These are phyloP conservation scores for Paulownia fortunei DNA, from an alignment of 257 asterid species.

Conservation along the genomic window DNA sequence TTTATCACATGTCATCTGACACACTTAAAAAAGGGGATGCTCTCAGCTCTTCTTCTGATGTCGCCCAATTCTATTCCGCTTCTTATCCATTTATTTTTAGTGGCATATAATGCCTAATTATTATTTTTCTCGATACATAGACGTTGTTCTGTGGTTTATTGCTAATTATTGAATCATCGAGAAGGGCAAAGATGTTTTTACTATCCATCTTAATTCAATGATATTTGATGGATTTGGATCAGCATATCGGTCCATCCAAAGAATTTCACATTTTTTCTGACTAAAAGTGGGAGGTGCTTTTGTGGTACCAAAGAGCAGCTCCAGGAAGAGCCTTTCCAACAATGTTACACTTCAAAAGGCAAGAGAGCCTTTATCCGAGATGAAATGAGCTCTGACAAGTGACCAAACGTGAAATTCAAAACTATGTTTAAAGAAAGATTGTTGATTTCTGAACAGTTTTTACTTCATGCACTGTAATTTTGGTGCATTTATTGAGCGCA, in stretches of 20 bases:
- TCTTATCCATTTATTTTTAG: slow-evolving; percentile 6
- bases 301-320: slow-evolving; percentile 23
- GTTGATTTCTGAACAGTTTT: not conserved
- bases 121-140: not conserved
- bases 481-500: not conserved
- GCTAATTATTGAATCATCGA: too few relatives aligned
- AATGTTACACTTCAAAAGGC: slow-evolving; percentile 25
- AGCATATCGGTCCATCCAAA: too few relatives aligned
- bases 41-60: slow-evolving; percentile 34
- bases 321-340: slow-evolving; percentile 24
- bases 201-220: not conserved
- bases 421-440: not conserved
- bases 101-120: slow-evolving; percentile 1
- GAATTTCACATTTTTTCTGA: not conserved
- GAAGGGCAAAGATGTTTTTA: too few relatives aligned
- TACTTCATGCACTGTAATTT: not conserved
- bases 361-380: slow-evolving; percentile 16
- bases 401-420: not conserved
- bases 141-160: too few relatives aligned
- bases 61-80: slow-evolving; percentile 43
- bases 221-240: not conserved
- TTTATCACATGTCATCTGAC: slow-evolving; percentile 71
- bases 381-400: not conserved
- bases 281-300: slow-evolving; percentile 21
- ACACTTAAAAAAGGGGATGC: slow-evolving; percentile 23